A percentile compares a stretch with the other conserved stretches of the same genome.
Evolutionary conservation across 176 grass and related monocot genomes (phyloP).

Genomic region (Neostapfia colusana): DNA sequence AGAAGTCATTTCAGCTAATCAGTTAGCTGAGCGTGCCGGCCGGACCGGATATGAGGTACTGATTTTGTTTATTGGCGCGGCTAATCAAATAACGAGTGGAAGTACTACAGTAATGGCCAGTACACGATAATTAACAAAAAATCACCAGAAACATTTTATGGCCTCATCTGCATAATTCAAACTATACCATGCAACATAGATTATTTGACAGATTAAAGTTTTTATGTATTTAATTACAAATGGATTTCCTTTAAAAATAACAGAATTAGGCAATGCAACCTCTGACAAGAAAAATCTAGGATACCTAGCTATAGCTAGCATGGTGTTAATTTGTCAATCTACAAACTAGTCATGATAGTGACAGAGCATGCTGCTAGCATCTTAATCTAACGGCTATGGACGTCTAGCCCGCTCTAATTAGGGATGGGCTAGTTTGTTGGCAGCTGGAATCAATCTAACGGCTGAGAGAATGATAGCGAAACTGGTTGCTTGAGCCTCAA

Average conservation of each 20-base stretch:
- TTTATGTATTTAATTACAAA: not conserved
- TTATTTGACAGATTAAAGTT: not conserved
- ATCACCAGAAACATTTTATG: too few relatives aligned
- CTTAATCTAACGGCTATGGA: not conserved
- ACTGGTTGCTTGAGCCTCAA: slow-evolving; percentile 32
- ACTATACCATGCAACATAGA: not conserved
- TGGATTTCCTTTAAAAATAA: not conserved
- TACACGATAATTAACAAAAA: not conserved
- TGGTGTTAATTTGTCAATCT: not conserved
- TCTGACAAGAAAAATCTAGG: not conserved
- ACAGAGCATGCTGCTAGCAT: not conserved
- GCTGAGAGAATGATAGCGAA: not conserved
- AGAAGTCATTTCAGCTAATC: not conserved
- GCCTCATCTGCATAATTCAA: too few relatives aligned
- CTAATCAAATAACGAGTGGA: not conserved
- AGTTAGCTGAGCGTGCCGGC: not conserved
- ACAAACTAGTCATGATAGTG: slow-evolving; percentile 3
- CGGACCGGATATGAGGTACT: not conserved
- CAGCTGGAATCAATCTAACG: slow-evolving; percentile 10
- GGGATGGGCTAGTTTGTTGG: not conserved
- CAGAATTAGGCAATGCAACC: not conserved
- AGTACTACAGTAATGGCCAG: not conserved
- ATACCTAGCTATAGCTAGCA: not conserved
- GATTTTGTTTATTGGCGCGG: not conserved
- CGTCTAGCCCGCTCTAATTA: not conserved